Evolutionary conservation across 352 stramenopile species (phyloP), one percentile per base, ranked within the genome.

Genomic region (Synura sp.): DNA sequence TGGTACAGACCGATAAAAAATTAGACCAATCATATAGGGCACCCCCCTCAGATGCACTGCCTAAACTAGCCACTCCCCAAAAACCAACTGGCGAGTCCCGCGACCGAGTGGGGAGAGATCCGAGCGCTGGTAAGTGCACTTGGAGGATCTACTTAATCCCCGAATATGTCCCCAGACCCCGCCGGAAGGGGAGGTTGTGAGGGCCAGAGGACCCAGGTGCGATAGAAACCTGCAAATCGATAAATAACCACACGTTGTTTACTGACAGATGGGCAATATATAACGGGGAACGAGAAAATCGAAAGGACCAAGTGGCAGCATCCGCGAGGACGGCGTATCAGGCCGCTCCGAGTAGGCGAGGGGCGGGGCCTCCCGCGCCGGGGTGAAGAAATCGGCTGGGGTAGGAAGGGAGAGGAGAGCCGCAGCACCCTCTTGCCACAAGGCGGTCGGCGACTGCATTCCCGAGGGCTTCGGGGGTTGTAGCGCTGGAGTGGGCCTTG

Each of bases 211-310:
- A 22, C 12, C n/a, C 49, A 22, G 29, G 14, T 22, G 49, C 49
- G 49, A 63, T 63, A 63, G 29, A 63, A 63, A 63, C 49, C 49
- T 22, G 49, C 49, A 29, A 63, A 63, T 12, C 49, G 49, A 63
- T 63, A 63, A 22, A 63, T 12, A 63, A 63, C 49, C 49, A 63
- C 14, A 12, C 49, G 14, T 63, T 12, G 12, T 12, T 22, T 63
- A 22, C 14, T 22, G 49, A 63, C 29, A 63, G 49, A 22, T 63
- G 49, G 49, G 49, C 49, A 22, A 63, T 22, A 22, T 63, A 63
- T 63, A 63, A 12, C 49, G 49, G 49, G 12, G 49, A 63, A 29
- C 49, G 49, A 22, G 49, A 22, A 63, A 29, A 12, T 63, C 49
- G 49, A 63, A 12, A 22, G 12, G 49, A 63, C 49, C 49, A 19